Percentiles rank a stretch among this genome's conserved stretches.
phyloP scores from a whole-genome alignment of 2,329 filamentous ascomycete genomes.

The Lithohypha guttulata region DNA sequence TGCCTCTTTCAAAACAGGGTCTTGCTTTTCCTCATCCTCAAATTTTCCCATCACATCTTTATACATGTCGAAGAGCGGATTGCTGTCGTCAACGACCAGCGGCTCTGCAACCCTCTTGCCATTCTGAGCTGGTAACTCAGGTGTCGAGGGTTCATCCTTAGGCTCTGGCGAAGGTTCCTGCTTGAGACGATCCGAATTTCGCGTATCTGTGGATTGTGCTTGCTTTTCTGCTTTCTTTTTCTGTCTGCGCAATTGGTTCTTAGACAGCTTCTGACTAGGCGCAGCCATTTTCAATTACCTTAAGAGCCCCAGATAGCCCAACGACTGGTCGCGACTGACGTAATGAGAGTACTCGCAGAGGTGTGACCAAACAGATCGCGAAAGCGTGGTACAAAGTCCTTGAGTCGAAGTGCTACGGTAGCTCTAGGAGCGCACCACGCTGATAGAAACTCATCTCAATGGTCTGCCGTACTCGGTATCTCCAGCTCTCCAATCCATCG shows the following conservation, averaged over 20 bases:
- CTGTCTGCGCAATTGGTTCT: constrained; percentile 85
- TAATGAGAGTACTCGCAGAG: no score
- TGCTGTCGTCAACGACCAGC: constrained; percentile 48
- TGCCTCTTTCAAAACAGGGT: constrained; percentile 51
- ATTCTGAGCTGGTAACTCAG: constrained; percentile 28
- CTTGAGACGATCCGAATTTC: constrained; percentile 13
- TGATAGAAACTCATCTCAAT: no score
- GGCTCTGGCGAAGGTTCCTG: constrained; percentile 8
- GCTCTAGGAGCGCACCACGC: no score
- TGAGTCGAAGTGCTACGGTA: no score
- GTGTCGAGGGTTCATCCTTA: constrained; percentile 6
- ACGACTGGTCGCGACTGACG: no score
- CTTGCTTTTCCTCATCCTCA: constrained; percentile 52
- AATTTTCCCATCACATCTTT: constrained; percentile 76
- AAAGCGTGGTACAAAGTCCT: no score
- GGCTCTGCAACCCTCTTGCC: constrained; percentile 36
- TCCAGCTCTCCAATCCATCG: no score
- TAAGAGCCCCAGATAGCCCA: no score
- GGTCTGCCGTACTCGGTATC: no score
- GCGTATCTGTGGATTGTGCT: constrained; percentile 4
- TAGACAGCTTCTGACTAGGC: constrained; percentile 58
- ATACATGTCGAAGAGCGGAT: constrained; percentile 75
- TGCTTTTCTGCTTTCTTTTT: constrained; percentile 86
- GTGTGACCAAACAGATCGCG: no score
- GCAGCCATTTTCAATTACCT: constrained; percentile 15